These are phyloP conservation scores for Zasmidium angulare DNA, from an alignment of 2,329 filamentous ascomycete genomes.

Conservation along the genomic window DNA sequence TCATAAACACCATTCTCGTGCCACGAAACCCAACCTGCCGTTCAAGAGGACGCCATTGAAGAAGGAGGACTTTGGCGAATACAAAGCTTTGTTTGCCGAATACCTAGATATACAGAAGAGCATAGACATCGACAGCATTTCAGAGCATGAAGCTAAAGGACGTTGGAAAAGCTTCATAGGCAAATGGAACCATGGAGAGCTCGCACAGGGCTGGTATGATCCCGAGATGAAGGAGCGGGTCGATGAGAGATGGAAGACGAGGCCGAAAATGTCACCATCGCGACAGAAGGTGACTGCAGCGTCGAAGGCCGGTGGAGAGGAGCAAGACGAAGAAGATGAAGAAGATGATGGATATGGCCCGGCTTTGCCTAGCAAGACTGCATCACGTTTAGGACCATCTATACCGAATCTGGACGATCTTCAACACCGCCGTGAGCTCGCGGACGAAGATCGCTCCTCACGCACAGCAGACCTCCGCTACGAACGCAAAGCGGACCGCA, in stretches of 20 bases:
- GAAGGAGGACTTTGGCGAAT: slow-evolving; percentile 66
- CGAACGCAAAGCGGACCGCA: slow-evolving; percentile 64
- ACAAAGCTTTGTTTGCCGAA: slow-evolving; percentile 72
- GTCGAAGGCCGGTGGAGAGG: slow-evolving; percentile 24
- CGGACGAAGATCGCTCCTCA: slow-evolving; percentile 51
- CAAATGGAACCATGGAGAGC: slow-evolving; percentile 88
- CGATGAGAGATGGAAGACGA: slow-evolving; percentile 30
- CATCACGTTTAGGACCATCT: slow-evolving; percentile 50
- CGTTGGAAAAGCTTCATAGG: slow-evolving; percentile 91
- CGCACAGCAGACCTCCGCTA: slow-evolving; percentile 56
- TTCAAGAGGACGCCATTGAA: slow-evolving; percentile 53
- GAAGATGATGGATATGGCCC: slow-evolving; percentile 63
- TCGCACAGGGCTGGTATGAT: slow-evolving; percentile 93
- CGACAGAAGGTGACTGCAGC: slow-evolving; percentile 19
- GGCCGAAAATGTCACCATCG: slow-evolving; percentile 1
- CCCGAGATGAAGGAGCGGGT: slow-evolving; percentile 65
- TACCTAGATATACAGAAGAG: slow-evolving; percentile 89
- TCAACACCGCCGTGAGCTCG: slow-evolving; percentile 54
- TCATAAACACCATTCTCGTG: slow-evolving; percentile 3
- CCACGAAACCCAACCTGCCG: slow-evolving; percentile 19
- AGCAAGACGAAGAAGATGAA: slow-evolving; percentile 51
- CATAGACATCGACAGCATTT: slow-evolving; percentile 65
- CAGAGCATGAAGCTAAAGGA: slow-evolving; percentile 73
- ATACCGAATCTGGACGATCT: slow-evolving; percentile 76
- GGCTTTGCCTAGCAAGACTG: slow-evolving; percentile 43